Percentiles rank a stretch among this genome's conserved stretches.
Conservation (phyloP, 2,329 filamentous ascomycete genomes). For the Pseudopyrenochaeta lycopersici region DNA sequence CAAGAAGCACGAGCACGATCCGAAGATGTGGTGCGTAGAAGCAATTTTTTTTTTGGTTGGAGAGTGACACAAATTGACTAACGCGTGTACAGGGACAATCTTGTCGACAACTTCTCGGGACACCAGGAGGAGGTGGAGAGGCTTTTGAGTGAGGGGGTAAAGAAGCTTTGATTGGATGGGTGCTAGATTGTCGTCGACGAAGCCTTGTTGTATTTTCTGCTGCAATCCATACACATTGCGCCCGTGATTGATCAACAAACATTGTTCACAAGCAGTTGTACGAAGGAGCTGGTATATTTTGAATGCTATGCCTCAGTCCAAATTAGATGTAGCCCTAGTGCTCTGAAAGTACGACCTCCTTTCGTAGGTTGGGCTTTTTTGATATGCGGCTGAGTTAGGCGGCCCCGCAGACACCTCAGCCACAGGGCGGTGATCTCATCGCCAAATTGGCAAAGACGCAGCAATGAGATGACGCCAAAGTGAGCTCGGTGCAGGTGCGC, state of each 20-base stretch:
- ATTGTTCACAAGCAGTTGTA: too few species aligned
- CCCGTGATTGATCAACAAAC: too few species aligned
- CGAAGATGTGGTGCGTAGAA: constrained; percentile 55
- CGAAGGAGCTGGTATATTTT: too few species aligned
- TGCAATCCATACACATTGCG: neutral
- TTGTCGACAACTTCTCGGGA: constrained; percentile 62
- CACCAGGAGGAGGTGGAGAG: constrained; percentile 59
- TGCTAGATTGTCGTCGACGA: neutral
- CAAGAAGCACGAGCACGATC: constrained; percentile 59
- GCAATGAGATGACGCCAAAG: constrained; percentile 8
- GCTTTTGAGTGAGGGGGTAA: constrained; percentile 49
- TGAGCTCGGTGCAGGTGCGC: constrained; percentile 14
- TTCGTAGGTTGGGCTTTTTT: too few species aligned
- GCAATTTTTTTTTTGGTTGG: neutral
- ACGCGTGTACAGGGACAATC: constrained; percentile 48
- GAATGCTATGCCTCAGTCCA: too few species aligned
- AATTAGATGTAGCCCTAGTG: too few species aligned
- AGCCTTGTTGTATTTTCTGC: neutral
- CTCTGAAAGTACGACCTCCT: too few species aligned
- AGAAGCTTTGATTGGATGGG: constrained; percentile 23
- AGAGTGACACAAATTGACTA: constrained; percentile 3
- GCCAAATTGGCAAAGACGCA: constrained; percentile 4
- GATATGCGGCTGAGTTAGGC: too few species aligned
- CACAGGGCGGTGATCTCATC: constrained; percentile 20
- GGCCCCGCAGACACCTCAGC: constrained; percentile 8